These are phyloP conservation scores for Pilaira anomala DNA, from an alignment of 192 early-diverging fungal genomes.

Conservation along the genomic window DNA sequence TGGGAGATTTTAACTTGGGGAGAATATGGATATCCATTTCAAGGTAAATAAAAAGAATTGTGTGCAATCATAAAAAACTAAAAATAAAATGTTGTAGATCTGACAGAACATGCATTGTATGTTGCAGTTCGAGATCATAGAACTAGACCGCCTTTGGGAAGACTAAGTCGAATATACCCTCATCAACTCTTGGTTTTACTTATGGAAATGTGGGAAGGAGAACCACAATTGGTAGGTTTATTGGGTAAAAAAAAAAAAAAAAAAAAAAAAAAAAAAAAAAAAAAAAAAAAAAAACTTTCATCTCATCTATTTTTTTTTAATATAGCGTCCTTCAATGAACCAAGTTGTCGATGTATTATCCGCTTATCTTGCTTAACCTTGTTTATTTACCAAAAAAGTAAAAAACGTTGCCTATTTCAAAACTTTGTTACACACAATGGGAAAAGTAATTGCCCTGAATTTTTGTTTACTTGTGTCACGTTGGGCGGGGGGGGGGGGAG, in stretches of 20 bases:
- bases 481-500: too few relatives aligned
- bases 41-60: conserved; percentile 39
- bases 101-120: conserved; percentile 29
- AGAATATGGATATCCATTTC: conserved; percentile 66
- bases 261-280: not conserved
- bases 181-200: conserved; percentile 56
- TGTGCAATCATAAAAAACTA: not conserved
- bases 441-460: too few relatives aligned
- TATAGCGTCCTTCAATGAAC: conserved; percentile 62
- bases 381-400: too few relatives aligned
- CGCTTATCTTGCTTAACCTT: conserved; percentile 38
- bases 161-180: conserved; percentile 54
- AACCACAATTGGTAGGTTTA: conserved; percentile 50
- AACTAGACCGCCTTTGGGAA: conserved; percentile 51
- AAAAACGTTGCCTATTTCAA: too few relatives aligned
- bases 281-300: not conserved
- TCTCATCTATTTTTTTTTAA: not conserved
- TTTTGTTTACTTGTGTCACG: too few relatives aligned
- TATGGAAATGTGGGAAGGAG: conserved; percentile 71
- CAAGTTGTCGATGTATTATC: conserved; percentile 67
- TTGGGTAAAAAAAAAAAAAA: not conserved
- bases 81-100: not conserved
- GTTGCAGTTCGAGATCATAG: conserved; percentile 54
- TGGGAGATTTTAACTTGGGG: conserved; percentile 80
- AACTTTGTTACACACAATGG: too few relatives aligned